Percentiles rank a stretch among this genome's conserved stretches.
These are phyloP conservation scores for Tephrocybe rancida DNA, from an alignment of 768 basidiomycete species.

Conservation along the genomic window DNA sequence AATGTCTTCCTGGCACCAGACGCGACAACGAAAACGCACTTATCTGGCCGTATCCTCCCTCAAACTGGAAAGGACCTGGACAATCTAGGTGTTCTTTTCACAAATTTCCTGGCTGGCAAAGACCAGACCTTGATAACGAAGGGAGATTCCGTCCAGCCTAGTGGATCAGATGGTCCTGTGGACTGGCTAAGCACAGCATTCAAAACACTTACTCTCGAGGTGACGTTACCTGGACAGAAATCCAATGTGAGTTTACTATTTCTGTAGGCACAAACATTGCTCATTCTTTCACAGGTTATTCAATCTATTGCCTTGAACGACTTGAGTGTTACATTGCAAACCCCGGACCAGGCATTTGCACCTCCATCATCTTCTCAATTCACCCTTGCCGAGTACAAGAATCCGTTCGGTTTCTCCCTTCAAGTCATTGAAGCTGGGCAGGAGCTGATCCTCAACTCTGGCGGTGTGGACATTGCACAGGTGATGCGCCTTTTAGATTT, in stretches of 20 bases:
- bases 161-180: constrained; percentile 51
- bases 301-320: constrained; percentile 64
- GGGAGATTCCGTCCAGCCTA: constrained; percentile 63
- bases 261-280: background rate
- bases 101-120: constrained; percentile 61
- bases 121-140: constrained; percentile 62
- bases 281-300: constrained; percentile 45
- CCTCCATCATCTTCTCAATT: constrained; percentile 60
- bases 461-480: constrained; percentile 53
- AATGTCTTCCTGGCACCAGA: constrained; percentile 53
- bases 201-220: constrained; percentile 61
- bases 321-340: constrained; percentile 53
- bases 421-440: constrained; percentile 62
- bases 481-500: constrained; percentile 32
- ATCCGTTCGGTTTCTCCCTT: constrained; percentile 77
- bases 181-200: constrained; percentile 73
- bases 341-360: constrained; percentile 55
- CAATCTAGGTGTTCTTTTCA: constrained; percentile 64
- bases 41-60: constrained; percentile 66
- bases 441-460: constrained; percentile 50
- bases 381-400: constrained; percentile 62
- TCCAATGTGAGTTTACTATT: constrained; percentile 40
- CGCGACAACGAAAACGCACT: constrained; percentile 49
- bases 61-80: constrained; percentile 57
- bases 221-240: constrained; percentile 63